Percentiles rank a stretch among this genome's conserved stretches.
phyloP scores from a whole-genome alignment of 1,284 basidiomycete species.

The Apiotrichum porosum region DNA sequence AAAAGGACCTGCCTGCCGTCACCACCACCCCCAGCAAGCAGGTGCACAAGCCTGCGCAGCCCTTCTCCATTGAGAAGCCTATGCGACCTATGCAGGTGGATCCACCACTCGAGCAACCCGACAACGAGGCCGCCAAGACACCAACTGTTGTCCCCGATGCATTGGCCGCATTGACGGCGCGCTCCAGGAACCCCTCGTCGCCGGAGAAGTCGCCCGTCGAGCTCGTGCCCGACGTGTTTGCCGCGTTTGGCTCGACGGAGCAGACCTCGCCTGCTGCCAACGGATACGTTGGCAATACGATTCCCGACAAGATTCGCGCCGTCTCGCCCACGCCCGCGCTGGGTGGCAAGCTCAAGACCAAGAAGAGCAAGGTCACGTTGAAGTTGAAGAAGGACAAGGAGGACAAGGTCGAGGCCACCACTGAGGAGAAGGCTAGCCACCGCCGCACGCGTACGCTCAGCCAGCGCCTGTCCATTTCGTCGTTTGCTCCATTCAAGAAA shows the following conservation, averaged over 20 bases:
- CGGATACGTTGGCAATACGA: not conserved
- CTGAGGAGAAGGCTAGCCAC: not conserved
- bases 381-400: not conserved
- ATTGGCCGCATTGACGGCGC: constrained; percentile 15
- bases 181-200: constrained; percentile 1
- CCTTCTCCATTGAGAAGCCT: no score
- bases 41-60: no score
- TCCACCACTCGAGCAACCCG: no score
- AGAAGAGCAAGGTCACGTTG: not conserved
- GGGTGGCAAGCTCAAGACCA: not conserved
- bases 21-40: no score
- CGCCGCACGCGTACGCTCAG: constrained; percentile 4
- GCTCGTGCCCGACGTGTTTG: constrained; percentile 16
- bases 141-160: constrained; percentile 13
- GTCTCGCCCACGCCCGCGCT: not conserved
- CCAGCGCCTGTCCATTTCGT: constrained; percentile 12
- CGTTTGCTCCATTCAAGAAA: constrained; percentile 4
- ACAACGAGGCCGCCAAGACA: not conserved
- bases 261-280: not conserved
- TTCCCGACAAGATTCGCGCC: no score
- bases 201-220: constrained; percentile 6
- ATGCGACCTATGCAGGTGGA: no score
- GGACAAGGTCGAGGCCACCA: not conserved
- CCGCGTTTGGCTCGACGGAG: constrained; percentile 11
- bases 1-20: no score